These are phyloP conservation scores for Camelina neglecta DNA, from an alignment of 345 rosid genomes.

Conservation along the genomic window DNA sequence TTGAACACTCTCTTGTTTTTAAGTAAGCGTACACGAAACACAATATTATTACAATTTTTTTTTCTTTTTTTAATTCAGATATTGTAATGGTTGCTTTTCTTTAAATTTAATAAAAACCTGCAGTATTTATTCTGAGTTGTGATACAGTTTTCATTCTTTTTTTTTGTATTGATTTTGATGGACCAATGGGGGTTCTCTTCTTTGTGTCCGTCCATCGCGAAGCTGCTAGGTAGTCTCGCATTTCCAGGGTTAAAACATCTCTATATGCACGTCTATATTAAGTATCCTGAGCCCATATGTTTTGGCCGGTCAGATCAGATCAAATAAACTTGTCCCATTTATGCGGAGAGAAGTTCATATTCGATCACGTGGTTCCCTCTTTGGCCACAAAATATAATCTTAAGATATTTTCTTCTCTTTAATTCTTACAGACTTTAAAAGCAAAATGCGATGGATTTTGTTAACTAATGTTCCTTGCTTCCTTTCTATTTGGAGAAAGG, in stretches of 20 bases:
- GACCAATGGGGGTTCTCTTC: not conserved
- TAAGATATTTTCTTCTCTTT: not conserved
- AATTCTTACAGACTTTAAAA: not conserved
- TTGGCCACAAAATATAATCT: not conserved
- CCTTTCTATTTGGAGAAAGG: slow-evolving; percentile 14
- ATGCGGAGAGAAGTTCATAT: not conserved
- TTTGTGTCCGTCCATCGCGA: slow-evolving; percentile 9
- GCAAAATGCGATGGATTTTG: not conserved
- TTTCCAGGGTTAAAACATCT: not conserved
- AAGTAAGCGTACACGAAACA: too few species aligned
- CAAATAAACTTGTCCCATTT: not conserved
- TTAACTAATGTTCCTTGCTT: not conserved
- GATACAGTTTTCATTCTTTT: not conserved
- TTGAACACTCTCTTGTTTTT: too few species aligned
- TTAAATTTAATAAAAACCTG: not conserved
- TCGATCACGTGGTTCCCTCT: slow-evolving; percentile 17
- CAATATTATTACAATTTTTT: too few species aligned
- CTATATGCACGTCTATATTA: slow-evolving; percentile 22
- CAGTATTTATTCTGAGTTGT: not conserved
- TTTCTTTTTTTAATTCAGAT: not conserved
- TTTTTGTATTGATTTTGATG: slow-evolving; percentile 11
- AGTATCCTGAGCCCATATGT: not conserved
- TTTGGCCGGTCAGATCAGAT: slow-evolving; percentile 18
- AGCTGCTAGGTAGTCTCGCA: slow-evolving; percentile 3
- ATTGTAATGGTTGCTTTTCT: not conserved